phyloP scores from a whole-genome alignment of 176 grass and related monocot genomes.

The Raddia guianensis region DNA sequence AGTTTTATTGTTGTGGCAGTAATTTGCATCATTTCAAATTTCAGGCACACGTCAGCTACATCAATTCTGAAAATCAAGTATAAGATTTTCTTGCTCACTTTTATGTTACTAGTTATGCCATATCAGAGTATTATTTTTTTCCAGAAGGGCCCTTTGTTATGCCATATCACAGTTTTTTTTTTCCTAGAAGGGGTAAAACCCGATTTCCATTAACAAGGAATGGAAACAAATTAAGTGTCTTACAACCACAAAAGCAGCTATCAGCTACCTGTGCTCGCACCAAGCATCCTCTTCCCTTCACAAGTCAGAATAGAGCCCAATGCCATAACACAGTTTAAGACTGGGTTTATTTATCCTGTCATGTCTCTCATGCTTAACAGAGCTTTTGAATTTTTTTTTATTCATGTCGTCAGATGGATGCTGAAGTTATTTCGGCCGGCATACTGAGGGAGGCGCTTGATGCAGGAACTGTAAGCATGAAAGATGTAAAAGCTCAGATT shows the following conservation, averaged over 20 bases:
- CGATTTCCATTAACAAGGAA: too few species aligned
- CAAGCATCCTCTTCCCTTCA: too few species aligned
- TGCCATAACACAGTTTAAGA: background rate
- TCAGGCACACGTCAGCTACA: background rate
- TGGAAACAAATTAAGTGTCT: too few species aligned
- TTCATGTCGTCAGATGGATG: conserved; percentile 74
- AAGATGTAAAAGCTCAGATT: conserved; percentile 72
- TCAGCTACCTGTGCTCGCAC: too few species aligned
- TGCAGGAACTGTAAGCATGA: conserved; percentile 67
- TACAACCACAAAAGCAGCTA: too few species aligned
- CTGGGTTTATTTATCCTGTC: background rate
- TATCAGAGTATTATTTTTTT: too few species aligned
- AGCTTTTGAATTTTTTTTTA: conserved; percentile 21
- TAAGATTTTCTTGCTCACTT: background rate
- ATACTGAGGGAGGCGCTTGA: conserved; percentile 85
- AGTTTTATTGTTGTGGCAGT: background rate
- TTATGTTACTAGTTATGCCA: background rate
- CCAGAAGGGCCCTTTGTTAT: too few species aligned
- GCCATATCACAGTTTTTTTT: too few species aligned
- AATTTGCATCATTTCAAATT: background rate
- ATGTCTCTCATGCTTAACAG: background rate
- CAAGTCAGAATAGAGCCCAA: too few species aligned
- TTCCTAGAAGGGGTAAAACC: too few species aligned
- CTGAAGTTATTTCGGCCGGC: conserved; percentile 91
- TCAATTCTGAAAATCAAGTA: conserved; percentile 1